Evolutionary conservation across 371 early-diverging fungal species (phyloP).

Genomic region (Mortierella sp.): DNA sequence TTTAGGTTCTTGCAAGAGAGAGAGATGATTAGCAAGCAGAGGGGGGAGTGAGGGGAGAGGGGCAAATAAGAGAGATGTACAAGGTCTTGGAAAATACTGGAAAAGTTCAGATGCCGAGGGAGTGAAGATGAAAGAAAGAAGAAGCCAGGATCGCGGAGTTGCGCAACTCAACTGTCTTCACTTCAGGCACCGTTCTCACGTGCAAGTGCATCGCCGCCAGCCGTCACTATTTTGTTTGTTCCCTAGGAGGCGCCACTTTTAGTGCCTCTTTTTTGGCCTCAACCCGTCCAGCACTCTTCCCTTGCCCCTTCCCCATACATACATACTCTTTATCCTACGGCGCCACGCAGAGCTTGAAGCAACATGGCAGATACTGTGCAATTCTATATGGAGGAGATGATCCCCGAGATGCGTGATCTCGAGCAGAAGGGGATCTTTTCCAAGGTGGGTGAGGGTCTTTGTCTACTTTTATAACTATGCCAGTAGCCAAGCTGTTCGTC

Average conservation of each 20-base stretch:
- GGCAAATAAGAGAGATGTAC: conserved; percentile 3
- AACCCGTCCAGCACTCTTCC: background rate
- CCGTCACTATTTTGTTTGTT: conserved; percentile 13
- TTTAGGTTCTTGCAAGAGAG: background rate
- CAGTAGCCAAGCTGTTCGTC: no score
- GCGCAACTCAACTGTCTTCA: background rate
- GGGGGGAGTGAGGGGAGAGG: background rate
- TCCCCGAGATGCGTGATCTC: conserved; percentile 92
- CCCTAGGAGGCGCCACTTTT: background rate
- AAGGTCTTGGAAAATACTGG: background rate
- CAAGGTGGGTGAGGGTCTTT: conserved; percentile 64
- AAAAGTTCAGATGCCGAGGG: conserved; percentile 2
- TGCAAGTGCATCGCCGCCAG: no score
- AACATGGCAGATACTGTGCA: conserved; percentile 92
- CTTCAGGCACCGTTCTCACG: conserved; percentile 11
- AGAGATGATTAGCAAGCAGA: background rate
- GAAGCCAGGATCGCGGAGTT: conserved; percentile 13
- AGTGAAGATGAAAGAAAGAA: conserved; percentile 15
- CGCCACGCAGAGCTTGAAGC: no score
- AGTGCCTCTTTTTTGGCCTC: background rate
- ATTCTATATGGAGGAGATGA: conserved; percentile 91
- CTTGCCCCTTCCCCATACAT: background rate
- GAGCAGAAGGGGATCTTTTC: conserved; percentile 83
- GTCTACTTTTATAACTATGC: no score
- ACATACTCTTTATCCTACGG: no score